A percentile compares a stretch with the other conserved stretches of the same genome.
These are phyloP conservation scores for Macrophomina pseudophaseolina DNA, from an alignment of 2,329 filamentous ascomycete species.

Conservation along the genomic window DNA sequence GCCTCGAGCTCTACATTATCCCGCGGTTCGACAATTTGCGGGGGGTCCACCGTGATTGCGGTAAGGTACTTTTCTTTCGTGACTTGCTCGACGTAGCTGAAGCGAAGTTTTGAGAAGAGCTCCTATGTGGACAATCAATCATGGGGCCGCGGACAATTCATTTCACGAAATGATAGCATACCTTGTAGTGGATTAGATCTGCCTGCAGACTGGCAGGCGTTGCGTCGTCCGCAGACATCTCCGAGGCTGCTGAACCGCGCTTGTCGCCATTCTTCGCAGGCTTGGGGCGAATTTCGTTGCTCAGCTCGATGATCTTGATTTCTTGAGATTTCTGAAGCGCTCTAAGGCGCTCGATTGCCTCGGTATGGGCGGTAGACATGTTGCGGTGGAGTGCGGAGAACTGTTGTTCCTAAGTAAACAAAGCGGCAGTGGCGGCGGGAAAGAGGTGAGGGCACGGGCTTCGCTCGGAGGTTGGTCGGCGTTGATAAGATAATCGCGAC, in stretches of 20 bases:
- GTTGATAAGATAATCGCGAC: conserved; percentile 12
- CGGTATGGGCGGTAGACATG: conserved; percentile 14
- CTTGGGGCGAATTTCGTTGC: conserved; percentile 71
- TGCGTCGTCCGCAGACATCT: conserved; percentile 69
- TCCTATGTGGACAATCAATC: conserved; percentile 56
- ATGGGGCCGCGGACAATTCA: neutral
- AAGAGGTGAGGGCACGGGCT: neutral
- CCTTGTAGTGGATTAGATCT: conserved; percentile 86
- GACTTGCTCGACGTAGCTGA: conserved; percentile 97
- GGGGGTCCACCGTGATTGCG: conserved; percentile 88
- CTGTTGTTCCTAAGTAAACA: conserved; percentile 16
- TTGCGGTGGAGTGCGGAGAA: neutral
- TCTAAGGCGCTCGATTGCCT: conserved; percentile 44
- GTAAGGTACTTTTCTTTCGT: conserved; percentile 98
- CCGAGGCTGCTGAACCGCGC: conserved; percentile 65
- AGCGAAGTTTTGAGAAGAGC: conserved; percentile 92
- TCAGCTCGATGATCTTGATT: conserved; percentile 76
- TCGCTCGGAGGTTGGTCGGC: neutral
- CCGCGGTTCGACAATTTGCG: conserved; percentile 77
- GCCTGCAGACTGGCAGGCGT: conserved; percentile 79
- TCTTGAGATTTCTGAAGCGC: conserved; percentile 64
- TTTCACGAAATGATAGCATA: conserved; percentile 34
- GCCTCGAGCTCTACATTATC: conserved; percentile 68
- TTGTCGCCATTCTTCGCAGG: conserved; percentile 48
- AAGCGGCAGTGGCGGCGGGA: neutral